Conservation (phyloP, 2,329 filamentous ascomycete genomes). For the Claviceps pazoutovae region DNA sequence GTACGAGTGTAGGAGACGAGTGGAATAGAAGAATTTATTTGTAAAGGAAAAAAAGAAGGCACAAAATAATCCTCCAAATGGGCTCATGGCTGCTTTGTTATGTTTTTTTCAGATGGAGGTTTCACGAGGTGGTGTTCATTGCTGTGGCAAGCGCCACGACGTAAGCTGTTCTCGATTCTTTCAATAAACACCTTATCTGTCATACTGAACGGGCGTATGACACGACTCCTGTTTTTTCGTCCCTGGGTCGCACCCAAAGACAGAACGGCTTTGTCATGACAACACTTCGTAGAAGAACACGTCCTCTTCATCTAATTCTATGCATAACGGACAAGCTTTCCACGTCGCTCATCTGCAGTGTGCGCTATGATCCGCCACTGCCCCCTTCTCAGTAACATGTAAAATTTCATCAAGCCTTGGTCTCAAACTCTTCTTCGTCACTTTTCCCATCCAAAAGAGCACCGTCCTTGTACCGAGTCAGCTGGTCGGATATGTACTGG, state of each 20-base stretch:
- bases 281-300: background rate
- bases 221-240: background rate
- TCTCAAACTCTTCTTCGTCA: constrained; percentile 34
- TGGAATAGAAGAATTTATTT: background rate
- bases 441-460: constrained; percentile 10
- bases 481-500: constrained; percentile 68
- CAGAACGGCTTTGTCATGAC: background rate
- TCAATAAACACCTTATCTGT: background rate
- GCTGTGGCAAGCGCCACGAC: background rate
- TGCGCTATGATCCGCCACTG: no score
- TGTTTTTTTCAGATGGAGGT: background rate
- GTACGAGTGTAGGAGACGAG: background rate
- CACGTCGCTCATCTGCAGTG: background rate
- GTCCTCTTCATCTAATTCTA: background rate
- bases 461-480: constrained; percentile 48
- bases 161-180: background rate
- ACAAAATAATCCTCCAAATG: background rate
- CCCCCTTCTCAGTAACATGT: background rate
- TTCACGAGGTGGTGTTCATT: background rate
- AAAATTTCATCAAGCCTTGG: constrained; percentile 16
- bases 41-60: background rate
- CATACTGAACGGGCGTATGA: background rate
- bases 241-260: background rate
- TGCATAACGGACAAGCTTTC: background rate
- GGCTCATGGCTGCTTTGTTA: background rate